Evolutionary conservation across 2,329 filamentous ascomycete genomes (phyloP), one percentile per base, ranked within the genome.

Genomic region (Cyclaneusma minus): DNA sequence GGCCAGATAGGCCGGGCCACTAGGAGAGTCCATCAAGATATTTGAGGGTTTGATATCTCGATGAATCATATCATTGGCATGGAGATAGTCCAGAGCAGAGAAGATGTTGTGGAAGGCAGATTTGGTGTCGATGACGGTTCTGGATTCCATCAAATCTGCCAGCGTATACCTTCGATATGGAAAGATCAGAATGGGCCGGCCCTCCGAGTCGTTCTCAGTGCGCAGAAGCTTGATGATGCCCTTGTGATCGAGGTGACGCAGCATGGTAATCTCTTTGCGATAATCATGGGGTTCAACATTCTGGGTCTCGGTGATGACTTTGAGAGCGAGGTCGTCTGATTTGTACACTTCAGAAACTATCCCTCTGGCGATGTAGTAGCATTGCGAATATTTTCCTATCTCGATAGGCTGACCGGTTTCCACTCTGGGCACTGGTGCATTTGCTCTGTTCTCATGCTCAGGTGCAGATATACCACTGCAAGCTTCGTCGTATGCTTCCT

Each of bases 11-110:
- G 80, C 81, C 4, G 82, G 78, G 0, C 79, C 80, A 5, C 64
- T 56, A 0, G 64, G 55, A 0, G 74, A 69, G 21, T 64, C 56
- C 23, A 93, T 62, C 6, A 94, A 59, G 18, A 98, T 64, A 28
- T 93, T 92, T 0, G 83, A 84, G 1, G 89, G 89, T 45, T 98
- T 98, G 45, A 98, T 58, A 45, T 98, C 89, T 30, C 89, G 74
- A 48, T 98, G 89, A 29, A 98, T 77, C 31, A 98, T 84, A 6
- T 71, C 77, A 13, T 69, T 54, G 6, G 49, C 39, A 47, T 98
- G 89, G 3, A 94, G 58, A 39, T 79, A 64, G 2, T 54, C 55
- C 3, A 98, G 62, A 4, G 70, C 85, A 3, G 54, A 49, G 44
- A 94, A 78, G 5, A 89, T 45, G 38, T 85, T 73, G 7, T 31